Evolutionary conservation across 2,329 filamentous ascomycete genomes (phyloP), one percentile per base, ranked within the genome.

Genomic region (Magnaporthiopsis rhizophila): DNA sequence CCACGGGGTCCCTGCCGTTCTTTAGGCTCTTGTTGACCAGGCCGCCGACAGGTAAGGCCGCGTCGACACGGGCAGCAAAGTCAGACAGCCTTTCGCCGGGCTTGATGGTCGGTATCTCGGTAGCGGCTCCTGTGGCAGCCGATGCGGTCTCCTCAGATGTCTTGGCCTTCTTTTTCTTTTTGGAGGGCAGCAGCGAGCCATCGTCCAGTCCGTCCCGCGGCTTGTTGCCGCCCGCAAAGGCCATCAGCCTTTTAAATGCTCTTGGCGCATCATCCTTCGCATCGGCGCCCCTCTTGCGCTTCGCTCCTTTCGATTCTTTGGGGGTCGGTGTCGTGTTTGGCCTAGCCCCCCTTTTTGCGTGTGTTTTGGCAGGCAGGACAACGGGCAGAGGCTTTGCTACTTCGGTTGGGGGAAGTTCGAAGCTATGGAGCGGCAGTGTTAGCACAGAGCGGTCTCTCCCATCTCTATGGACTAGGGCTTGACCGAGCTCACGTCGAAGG

Each of bases 211-310:
- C 87, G 12, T 82, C 84, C 6, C 82, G 81, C 12, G 82, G 75
- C 66, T 81, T 84, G 71, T 86, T 87, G n/a, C 85, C 82, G 21
- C 80, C 76, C 57, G 88, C 84, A 68, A 87, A 85, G 45, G 90
- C 86, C 90, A 98, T 95, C 67, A 98, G 78, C 15, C 92, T 87
- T 67, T 86, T 86, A 76, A 99, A 99, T 1, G 90, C 91, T 69
- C 91, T 89, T 0, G 95, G 95, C 1, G 90, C 93, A 77, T 98
- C 95, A 74, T 96, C 88, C 56, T 83, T 80, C 36, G 74, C 75
- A 62, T 74, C 70, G 59, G 67, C 71, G 45, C 73, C 74, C 65
- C 77, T 73, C 77, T 81, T 87, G 77, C 77, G 78, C 69, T 82
- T 82, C 67, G 73, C 75, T 81, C 71, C 78, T 85, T 36, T 69